Base-by-base conservation (phyloP, 2,329 filamentous ascomycete genomes). In the Paraphaeosphaeria minitans region DNA sequence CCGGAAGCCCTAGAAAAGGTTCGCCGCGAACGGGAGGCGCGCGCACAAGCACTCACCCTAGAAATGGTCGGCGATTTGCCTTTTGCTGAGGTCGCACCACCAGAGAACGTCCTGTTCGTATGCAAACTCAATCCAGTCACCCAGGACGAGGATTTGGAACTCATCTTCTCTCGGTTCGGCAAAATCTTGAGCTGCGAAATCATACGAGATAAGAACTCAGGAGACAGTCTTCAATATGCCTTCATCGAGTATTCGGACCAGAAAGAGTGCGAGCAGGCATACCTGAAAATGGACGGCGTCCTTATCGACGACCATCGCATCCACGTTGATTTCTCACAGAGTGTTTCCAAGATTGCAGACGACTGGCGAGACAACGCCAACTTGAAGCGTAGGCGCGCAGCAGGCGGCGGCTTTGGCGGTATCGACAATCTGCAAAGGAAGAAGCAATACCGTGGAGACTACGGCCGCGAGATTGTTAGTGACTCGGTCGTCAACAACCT, bases 101-200 rank as follows among this genome's bases (percentile, higher is more conserved):
- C 95, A 0, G 95, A 99, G 79, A 98, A 99, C 76, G 89, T 99
- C 14, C 83, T 99, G 1, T 99, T 99, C 74, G 93, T 99, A 45
- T 99, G 95, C 88, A 99, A 99, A 76, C 83, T 99, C 45, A 99
- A 99, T 69, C 95, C 95, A 0, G 93, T 99, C 48, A 99, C 95
- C 10, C 90, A 92, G 72, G 94, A 97, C 71, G 90, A 96, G 71
- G 95, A 99, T 74, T 82, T 99, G 48, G 90, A 97, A 75, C 85
- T 98, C 64, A 98, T 99, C 63, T 99, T 99, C 78, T 94, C 92
- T 57, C 93, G 95, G 0, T 99, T 99, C 69, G 95, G 95, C 66
- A 94, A 90, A 72, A 97, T 99, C 43, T 77, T 98, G 24, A 96
- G 92, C 48, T 99, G 95, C 74, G 95, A 99, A 78, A 91, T 99